Evolutionary conservation across 2,329 filamentous ascomycete species (phyloP).

Genomic region (Calonectria multiphialidica): DNA sequence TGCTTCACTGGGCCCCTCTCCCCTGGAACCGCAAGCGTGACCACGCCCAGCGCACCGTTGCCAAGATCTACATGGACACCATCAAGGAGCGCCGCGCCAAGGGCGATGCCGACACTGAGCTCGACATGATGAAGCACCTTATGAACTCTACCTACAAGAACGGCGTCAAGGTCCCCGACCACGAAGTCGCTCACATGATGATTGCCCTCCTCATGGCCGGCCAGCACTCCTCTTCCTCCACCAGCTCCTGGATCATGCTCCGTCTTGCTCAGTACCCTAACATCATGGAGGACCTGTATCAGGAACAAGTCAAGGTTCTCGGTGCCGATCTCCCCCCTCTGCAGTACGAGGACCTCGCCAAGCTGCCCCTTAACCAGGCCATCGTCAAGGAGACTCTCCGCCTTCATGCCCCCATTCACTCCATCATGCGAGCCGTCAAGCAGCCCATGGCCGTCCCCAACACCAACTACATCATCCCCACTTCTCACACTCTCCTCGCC

Average conservation of each 20-base stretch:
- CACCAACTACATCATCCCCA: constrained; percentile 85
- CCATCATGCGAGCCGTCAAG: constrained; percentile 93
- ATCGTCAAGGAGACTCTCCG: constrained; percentile 94
- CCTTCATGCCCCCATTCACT: constrained; percentile 93
- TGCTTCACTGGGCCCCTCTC: constrained; percentile 87
- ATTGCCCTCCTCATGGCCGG: constrained; percentile 93
- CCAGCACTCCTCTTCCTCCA: constrained; percentile 89
- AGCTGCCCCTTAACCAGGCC: constrained; percentile 84
- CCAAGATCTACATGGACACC: constrained; percentile 85
- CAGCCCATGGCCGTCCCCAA: constrained; percentile 86
- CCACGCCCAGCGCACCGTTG: constrained; percentile 82
- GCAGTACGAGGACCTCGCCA: constrained; percentile 81
- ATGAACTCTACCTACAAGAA: constrained; percentile 91
- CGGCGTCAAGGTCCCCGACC: constrained; percentile 81
- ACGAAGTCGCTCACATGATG: constrained; percentile 93
- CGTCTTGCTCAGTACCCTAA: constrained; percentile 83
- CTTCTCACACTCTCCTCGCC: constrained; percentile 83
- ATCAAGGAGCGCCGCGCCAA: constrained; percentile 76
- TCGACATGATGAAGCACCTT: constrained; percentile 91
- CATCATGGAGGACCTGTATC: constrained; percentile 83
- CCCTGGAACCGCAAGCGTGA: constrained; percentile 91
- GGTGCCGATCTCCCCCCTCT: constrained; percentile 82
- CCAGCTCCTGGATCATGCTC: constrained; percentile 86
- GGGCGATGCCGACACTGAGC: constrained; percentile 62
- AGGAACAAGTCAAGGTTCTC: constrained; percentile 82